Evolutionary conservation across 805 yeast species (phyloP).

Genomic region (Wickerhamomyces rabaulensis): DNA sequence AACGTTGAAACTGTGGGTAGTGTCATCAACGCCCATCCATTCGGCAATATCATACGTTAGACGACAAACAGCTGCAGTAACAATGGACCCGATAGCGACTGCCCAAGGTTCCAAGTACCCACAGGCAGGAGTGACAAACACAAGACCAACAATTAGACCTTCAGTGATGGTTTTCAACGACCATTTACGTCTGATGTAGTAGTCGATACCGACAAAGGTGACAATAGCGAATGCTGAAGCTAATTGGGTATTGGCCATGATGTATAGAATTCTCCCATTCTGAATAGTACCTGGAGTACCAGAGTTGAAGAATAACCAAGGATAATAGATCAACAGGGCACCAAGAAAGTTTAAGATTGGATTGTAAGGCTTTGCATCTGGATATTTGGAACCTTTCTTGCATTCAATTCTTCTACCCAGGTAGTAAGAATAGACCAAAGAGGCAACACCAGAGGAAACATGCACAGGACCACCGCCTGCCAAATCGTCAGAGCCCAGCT

Average conservation of each 20-base stretch:
- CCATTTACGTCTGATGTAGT: conserved; percentile 79
- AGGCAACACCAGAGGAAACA: conserved; percentile 86
- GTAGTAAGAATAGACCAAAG: conserved; percentile 73
- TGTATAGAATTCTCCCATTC: conserved; percentile 77
- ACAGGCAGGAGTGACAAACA: conserved; percentile 96
- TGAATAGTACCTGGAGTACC: conserved; percentile 75
- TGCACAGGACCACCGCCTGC: conserved; percentile 99
- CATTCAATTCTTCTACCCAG: conserved; percentile 68
- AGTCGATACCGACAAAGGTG: conserved; percentile 86
- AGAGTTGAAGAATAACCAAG: conserved; percentile 97
- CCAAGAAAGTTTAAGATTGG: conserved; percentile 88
- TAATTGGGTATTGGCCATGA: conserved; percentile 85
- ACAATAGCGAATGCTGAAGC: conserved; percentile 86
- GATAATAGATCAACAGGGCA: conserved; percentile 80
- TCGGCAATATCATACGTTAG: conserved; percentile 80
- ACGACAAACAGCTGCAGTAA: conserved; percentile 79
- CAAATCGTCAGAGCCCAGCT: conserved; percentile 91
- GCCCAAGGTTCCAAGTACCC: conserved; percentile 93
- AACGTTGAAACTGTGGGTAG: conserved; percentile 90
- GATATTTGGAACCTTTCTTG: conserved; percentile 35
- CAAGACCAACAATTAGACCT: conserved; percentile 91
- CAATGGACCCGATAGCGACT: conserved; percentile 73
- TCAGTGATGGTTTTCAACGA: conserved; percentile 90
- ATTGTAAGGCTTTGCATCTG: conserved; percentile 84
- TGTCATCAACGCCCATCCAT: conserved; percentile 77